phyloP scores from a whole-genome alignment of 768 basidiomycete genomes.

The Naganishia kalamii region DNA sequence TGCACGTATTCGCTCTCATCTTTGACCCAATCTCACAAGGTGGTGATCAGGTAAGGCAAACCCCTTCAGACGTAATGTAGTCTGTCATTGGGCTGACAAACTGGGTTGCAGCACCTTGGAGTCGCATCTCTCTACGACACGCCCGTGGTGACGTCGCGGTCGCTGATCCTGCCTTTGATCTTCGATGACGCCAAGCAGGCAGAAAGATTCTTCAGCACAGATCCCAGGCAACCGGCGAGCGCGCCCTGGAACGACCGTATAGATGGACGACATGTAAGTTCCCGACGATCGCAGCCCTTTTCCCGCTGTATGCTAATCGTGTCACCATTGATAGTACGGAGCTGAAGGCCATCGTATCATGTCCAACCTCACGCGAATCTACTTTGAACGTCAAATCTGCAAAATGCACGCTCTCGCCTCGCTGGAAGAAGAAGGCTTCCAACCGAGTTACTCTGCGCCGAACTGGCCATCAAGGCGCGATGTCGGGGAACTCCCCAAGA shows the following conservation, averaged over 20 bases:
- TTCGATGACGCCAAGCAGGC: constrained; percentile 20
- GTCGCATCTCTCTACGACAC: constrained; percentile 43
- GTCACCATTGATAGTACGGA: neutral
- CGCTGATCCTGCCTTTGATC: constrained; percentile 30
- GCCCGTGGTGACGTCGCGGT: constrained; percentile 36
- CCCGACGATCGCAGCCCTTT: too few relatives aligned
- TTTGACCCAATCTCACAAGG: constrained; percentile 1
- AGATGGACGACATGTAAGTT: constrained; percentile 35
- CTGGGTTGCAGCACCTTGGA: neutral
- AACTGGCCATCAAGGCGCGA: neutral
- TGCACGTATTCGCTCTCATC: constrained; percentile 22
- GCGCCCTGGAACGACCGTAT: neutral
- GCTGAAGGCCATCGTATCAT: neutral
- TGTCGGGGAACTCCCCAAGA: neutral
- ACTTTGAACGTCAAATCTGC: neutral
- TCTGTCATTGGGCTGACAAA: neutral
- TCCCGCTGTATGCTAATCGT: neutral
- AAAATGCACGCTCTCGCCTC: constrained; percentile 1
- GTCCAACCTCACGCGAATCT: neutral
- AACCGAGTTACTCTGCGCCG: neutral
- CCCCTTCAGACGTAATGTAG: neutral
- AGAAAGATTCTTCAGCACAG: neutral
- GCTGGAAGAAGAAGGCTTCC: neutral
- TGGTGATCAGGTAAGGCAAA: neutral
- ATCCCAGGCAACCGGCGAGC: neutral